Percentiles rank a stretch among this genome's conserved stretches.
Conservation (phyloP, 2,329 filamentous ascomycete species). For the Botryotinia calthae region DNA sequence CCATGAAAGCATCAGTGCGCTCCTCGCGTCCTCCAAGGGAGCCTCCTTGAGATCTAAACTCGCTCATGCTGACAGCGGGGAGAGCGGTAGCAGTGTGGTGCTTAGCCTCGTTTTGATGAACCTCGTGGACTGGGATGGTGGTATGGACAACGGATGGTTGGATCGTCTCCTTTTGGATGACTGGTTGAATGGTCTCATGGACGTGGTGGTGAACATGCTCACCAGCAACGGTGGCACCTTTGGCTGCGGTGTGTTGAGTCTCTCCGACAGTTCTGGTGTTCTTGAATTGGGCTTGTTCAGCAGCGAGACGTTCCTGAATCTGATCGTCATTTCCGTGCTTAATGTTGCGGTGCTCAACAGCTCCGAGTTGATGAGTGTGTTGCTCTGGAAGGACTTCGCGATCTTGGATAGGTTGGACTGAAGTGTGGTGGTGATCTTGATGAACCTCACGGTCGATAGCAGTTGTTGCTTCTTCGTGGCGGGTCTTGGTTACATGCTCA, state of each 20-base stretch:
- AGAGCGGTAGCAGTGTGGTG: constrained; percentile 64
- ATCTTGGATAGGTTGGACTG: constrained; percentile 61
- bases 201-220: constrained; percentile 62
- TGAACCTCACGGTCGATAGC: constrained; percentile 68
- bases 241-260: constrained; percentile 49
- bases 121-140: constrained; percentile 69
- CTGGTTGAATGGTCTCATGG: constrained; percentile 57
- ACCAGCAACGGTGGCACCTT: constrained; percentile 51
- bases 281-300: constrained; percentile 55
- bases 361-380: constrained; percentile 57
- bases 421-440: constrained; percentile 70
- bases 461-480: constrained; percentile 60
- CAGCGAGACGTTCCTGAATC: constrained; percentile 47
- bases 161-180: constrained; percentile 67
- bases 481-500: constrained; percentile 57
- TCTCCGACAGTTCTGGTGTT: constrained; percentile 48
- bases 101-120: constrained; percentile 64
- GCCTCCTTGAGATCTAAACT: constrained; percentile 58
- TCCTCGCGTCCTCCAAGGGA: constrained; percentile 53
- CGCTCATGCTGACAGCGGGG: constrained; percentile 60
- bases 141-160: constrained; percentile 69
- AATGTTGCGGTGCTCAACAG: constrained; percentile 59
- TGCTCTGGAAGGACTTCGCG: constrained; percentile 57
- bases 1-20: constrained; percentile 58
- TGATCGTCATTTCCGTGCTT: constrained; percentile 57